phyloP scores from a whole-genome alignment of 352 stramenopile species.

The Globisporangium orthogonon region DNA sequence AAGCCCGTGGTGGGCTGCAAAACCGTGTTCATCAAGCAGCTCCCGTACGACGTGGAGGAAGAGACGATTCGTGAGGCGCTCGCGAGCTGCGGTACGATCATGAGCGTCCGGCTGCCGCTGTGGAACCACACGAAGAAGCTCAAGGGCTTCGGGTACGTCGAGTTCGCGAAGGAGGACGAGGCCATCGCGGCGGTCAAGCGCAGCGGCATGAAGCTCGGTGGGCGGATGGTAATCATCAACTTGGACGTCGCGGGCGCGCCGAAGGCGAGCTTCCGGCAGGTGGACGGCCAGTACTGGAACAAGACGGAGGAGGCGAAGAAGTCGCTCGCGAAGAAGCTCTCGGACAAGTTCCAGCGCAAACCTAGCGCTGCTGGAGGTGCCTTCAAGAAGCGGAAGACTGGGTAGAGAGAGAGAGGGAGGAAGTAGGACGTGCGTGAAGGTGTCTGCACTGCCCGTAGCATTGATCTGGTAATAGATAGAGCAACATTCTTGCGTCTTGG shows the following conservation, averaged over 20 bases:
- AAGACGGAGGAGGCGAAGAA: slow-evolving; percentile 86
- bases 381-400: slow-evolving; percentile 45
- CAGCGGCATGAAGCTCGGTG: slow-evolving; percentile 83
- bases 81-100: slow-evolving; percentile 83
- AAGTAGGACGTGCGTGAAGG: slow-evolving; percentile 1
- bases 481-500: no score
- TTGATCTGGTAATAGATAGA: background rate
- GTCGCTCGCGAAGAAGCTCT: slow-evolving; percentile 70
- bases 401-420: slow-evolving; percentile 4
- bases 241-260: slow-evolving; percentile 88
- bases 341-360: slow-evolving; percentile 45
- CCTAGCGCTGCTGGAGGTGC: background rate
- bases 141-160: slow-evolving; percentile 96
- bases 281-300: slow-evolving; percentile 82
- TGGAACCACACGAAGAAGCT: slow-evolving; percentile 93
- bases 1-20: slow-evolving; percentile 80
- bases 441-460: slow-evolving; percentile 7
- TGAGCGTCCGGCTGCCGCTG: slow-evolving; percentile 89
- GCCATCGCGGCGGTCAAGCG: slow-evolving; percentile 59
- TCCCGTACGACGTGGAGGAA: slow-evolving; percentile 91
- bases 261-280: slow-evolving; percentile 88
- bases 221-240: slow-evolving; percentile 89
- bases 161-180: slow-evolving; percentile 79
- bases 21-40: slow-evolving; percentile 93
- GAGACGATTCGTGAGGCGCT: slow-evolving; percentile 81